Percentiles rank a stretch among this genome's conserved stretches.
Conservation (phyloP, 306 rosid genomes). For the Prunus mira region DNA sequence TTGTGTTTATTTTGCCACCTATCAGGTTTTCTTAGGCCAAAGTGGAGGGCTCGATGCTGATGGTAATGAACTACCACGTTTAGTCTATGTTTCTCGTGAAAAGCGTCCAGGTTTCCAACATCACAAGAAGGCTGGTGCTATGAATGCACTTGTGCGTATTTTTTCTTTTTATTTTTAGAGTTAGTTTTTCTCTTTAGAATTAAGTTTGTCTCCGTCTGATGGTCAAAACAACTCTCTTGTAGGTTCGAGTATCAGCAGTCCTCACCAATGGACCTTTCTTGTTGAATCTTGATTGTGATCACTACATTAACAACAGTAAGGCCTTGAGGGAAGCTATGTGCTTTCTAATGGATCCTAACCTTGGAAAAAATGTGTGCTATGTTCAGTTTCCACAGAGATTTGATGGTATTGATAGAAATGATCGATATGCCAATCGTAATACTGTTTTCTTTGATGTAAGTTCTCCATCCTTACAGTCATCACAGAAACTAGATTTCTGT, state of each 20-base stretch:
- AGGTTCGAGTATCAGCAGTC: constrained; percentile 99
- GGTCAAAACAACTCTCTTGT: constrained; percentile 19
- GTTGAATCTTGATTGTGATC: constrained; percentile 99
- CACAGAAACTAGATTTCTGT: neutral
- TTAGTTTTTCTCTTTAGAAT: neutral
- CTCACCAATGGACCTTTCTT: constrained; percentile 96
- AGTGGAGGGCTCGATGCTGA: constrained; percentile 95
- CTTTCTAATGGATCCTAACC: constrained; percentile 97
- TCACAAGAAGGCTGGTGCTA: constrained; percentile 99
- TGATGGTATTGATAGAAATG: constrained; percentile 90
- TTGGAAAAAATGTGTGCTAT: constrained; percentile 85
- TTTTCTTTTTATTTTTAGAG: neutral
- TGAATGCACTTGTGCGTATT: constrained; percentile 92
- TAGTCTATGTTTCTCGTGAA: constrained; percentile 98
- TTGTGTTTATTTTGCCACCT: constrained; percentile 6
- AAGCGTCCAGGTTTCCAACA: constrained; percentile 99
- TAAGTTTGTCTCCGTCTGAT: constrained; percentile 5
- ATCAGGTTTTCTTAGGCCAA: constrained; percentile 96
- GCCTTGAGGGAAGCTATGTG: constrained; percentile 98
- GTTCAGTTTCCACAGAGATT: constrained; percentile 99
- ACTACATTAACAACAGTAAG: constrained; percentile 95
- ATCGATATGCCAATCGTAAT: constrained; percentile 94
- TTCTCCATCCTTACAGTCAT: neutral
- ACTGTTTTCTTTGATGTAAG: constrained; percentile 98
- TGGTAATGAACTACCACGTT: constrained; percentile 90